These are phyloP conservation scores for Auricularia sp. DNA, from an alignment of 768 basidiomycete species.

Conservation along the genomic window DNA sequence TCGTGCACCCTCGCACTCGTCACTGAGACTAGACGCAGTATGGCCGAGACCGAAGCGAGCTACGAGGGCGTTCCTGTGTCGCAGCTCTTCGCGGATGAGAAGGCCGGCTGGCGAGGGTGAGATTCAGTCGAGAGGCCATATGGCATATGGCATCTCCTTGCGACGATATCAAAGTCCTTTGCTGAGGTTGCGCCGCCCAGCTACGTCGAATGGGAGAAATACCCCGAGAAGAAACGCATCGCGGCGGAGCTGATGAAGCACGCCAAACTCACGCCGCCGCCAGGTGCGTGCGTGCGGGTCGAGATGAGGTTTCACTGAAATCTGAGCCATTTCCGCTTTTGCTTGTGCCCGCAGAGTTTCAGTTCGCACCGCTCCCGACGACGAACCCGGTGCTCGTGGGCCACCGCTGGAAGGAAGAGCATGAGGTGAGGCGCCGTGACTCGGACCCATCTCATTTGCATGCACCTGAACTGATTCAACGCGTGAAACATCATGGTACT, in stretches of 20 bases:
- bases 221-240: constrained; percentile 32
- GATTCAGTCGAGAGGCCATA: not conserved
- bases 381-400: constrained; percentile 42
- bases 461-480: too few relatives aligned
- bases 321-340: not conserved
- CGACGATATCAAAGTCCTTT: too few relatives aligned
- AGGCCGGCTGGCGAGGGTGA: constrained; percentile 30
- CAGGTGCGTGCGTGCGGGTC: constrained; percentile 20
- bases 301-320: not conserved
- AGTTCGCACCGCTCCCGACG: constrained; percentile 36
- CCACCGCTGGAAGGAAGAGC: constrained; percentile 44
- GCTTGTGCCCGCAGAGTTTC: constrained; percentile 28
- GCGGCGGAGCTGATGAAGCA: constrained; percentile 31
- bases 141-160: too few relatives aligned
- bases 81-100: constrained; percentile 29
- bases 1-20: too few relatives aligned
- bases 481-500: not conserved
- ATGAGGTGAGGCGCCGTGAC: constrained; percentile 16
- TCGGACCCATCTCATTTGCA: too few relatives aligned
- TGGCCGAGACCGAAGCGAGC: not conserved
- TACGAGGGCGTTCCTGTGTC: constrained; percentile 13
- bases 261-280: constrained; percentile 30
- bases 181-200: constrained; percentile 13
- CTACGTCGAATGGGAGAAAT: constrained; percentile 40
- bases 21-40: not conserved